Conservation (phyloP, 2,329 filamentous ascomycete species). For the Microdochium nivale region DNA sequence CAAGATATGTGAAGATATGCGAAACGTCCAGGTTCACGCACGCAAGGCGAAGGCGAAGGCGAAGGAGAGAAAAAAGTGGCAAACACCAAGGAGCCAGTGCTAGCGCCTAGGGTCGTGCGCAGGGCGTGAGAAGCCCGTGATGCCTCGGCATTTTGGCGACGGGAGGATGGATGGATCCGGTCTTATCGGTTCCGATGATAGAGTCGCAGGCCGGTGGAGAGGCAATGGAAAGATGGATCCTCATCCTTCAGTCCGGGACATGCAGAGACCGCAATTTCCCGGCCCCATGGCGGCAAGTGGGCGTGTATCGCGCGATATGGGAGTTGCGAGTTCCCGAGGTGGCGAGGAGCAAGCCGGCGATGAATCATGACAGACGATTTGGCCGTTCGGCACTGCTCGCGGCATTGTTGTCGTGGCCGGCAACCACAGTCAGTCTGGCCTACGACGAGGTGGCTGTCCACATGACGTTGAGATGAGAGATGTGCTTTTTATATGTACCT, state of each 20-base stretch:
- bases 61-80: background rate
- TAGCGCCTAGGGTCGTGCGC: background rate
- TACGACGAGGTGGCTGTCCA: too few relatives aligned
- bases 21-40: too few relatives aligned
- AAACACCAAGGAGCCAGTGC: background rate
- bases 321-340: background rate
- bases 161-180: background rate
- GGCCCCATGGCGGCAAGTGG: too few relatives aligned
- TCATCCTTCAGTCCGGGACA: background rate
- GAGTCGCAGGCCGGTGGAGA: background rate
- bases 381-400: background rate
- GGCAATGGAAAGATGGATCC: background rate
- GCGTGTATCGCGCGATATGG: too few relatives aligned
- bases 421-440: too few relatives aligned
- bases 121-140: background rate
- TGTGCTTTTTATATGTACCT: too few relatives aligned
- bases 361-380: background rate
- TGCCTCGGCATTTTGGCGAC: background rate
- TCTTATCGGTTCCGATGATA: background rate
- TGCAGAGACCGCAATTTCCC: too few relatives aligned
- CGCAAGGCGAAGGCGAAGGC: too few relatives aligned
- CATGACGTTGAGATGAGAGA: too few relatives aligned
- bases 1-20: too few relatives aligned
- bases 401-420: too few relatives aligned
- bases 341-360: background rate